Base-by-base conservation (phyloP, 169 alveolate genomes). In the Theileria parva region DNA sequence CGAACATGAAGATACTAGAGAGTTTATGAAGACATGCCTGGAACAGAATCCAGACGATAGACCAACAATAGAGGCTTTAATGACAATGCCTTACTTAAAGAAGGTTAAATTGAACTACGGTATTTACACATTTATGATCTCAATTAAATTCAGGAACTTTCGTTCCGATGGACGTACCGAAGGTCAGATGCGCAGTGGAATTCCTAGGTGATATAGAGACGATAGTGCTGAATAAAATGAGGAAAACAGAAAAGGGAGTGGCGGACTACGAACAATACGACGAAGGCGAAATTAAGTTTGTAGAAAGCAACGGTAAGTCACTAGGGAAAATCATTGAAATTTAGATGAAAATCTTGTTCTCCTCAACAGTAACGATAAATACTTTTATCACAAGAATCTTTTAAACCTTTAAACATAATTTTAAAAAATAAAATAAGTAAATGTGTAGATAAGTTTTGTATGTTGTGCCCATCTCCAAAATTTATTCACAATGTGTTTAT, bases 241-340 rank as follows among this genome's bases (percentile, higher is more conserved):
- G 77, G 51, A 67, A 79, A 34, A 84, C 86, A 21, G 90, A 84
- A 51, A 84, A 84, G 65, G 90, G 90, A 37, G 90, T 84, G 2
- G 90, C 90, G 7, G 90, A 84, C 72, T 84, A 84, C 67, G 90
- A 84, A 64, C 81, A 75, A 66, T 51, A 77, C 65, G 90, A 84
- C 30, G 79, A 81, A 37, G 59, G 74, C 74, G 88, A 81, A 13
- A 50, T 63, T 2, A 39, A 57, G 72, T 73, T 81, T 13, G 44
- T 83, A 0, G 88, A 81, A 50, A 81, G 84, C 39, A 65, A 67
- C 72, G 88, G 88, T 81, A 53, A 21, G 88, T 76, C 21, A 28
- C 19, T 44, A 17, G 32, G 48, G 59, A 32, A 27, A 30, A 55
- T 4, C 27, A 23, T 19, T 39, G 17, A 32, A 15, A 25, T 60